Percentiles rank a stretch among this genome's conserved stretches.
phyloP scores from a whole-genome alignment of 106 monocot genomes.

The Posidonia australis region DNA sequence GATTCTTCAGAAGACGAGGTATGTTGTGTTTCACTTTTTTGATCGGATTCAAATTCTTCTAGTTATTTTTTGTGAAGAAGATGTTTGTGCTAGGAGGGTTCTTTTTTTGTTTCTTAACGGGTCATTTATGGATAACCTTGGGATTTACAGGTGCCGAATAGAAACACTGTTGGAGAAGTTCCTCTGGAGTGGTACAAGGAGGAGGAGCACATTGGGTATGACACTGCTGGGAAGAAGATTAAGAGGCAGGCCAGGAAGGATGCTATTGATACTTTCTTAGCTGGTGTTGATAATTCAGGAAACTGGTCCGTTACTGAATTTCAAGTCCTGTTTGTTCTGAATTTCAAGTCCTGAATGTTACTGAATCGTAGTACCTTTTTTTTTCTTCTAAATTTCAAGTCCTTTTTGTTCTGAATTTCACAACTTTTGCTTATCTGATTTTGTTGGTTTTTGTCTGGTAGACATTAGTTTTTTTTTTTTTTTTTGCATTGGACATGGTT shows the following conservation, averaged over 20 bases:
- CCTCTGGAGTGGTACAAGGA: slow-evolving; percentile 87
- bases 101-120: no score
- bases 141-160: slow-evolving; percentile 47
- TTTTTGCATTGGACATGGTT: no score
- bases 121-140: neutral
- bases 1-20: slow-evolving; percentile 98
- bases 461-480: no score
- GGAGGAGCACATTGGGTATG: slow-evolving; percentile 96
- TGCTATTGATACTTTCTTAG: slow-evolving; percentile 71
- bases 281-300: slow-evolving; percentile 63
- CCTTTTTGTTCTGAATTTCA: no score
- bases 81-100: neutral
- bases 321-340: no score
- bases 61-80: neutral
- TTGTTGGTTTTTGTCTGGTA: no score
- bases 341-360: neutral
- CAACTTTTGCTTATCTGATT: no score
- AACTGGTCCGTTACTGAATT: slow-evolving; percentile 43
- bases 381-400: neutral
- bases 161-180: slow-evolving; percentile 84
- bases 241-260: slow-evolving; percentile 71
- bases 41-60: neutral
- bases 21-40: neutral
- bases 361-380: neutral
- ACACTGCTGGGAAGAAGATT: slow-evolving; percentile 75